Percentiles rank a stretch among this genome's conserved stretches.
Conservation (phyloP, 768 basidiomycete genomes). For the Tylopilus balloui region DNA sequence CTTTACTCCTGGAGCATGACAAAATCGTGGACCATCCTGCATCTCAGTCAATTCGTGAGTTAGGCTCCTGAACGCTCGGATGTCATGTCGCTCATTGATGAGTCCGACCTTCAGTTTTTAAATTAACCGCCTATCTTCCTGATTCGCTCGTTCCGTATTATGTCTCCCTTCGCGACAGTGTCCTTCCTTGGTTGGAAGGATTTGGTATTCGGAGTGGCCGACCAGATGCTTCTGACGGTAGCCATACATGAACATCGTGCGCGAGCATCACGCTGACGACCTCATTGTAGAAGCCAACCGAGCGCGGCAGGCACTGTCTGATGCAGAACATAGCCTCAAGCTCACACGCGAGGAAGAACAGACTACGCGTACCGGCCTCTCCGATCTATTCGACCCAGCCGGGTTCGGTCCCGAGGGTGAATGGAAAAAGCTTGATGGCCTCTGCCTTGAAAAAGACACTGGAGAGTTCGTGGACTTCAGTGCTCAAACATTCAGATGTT, state of each 20-base stretch:
- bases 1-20: slow-evolving; percentile 74
- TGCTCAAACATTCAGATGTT: background rate
- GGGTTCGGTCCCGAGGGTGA: slow-evolving; percentile 80
- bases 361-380: slow-evolving; percentile 52
- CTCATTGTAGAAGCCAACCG: slow-evolving; percentile 47
- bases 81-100: background rate
- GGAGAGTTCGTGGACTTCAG: slow-evolving; percentile 74
- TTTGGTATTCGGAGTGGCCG: slow-evolving; percentile 53
- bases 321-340: slow-evolving; percentile 60
- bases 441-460: slow-evolving; percentile 73
- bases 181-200: slow-evolving; percentile 59
- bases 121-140: slow-evolving; percentile 79
- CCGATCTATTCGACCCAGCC: slow-evolving; percentile 58
- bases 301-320: slow-evolving; percentile 57
- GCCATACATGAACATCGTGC: background rate
- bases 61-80: background rate
- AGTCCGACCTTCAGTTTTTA: slow-evolving; percentile 55
- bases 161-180: slow-evolving; percentile 55
- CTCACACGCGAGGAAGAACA: slow-evolving; percentile 49
- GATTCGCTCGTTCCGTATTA: slow-evolving; percentile 73
- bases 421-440: slow-evolving; percentile 91
- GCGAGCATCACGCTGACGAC: slow-evolving; percentile 1
- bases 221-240: slow-evolving; percentile 42
- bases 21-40: slow-evolving; percentile 51
- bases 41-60: slow-evolving; percentile 55